Conservation (phyloP, 805 yeast genomes). For the Candida nanaspora region DNA sequence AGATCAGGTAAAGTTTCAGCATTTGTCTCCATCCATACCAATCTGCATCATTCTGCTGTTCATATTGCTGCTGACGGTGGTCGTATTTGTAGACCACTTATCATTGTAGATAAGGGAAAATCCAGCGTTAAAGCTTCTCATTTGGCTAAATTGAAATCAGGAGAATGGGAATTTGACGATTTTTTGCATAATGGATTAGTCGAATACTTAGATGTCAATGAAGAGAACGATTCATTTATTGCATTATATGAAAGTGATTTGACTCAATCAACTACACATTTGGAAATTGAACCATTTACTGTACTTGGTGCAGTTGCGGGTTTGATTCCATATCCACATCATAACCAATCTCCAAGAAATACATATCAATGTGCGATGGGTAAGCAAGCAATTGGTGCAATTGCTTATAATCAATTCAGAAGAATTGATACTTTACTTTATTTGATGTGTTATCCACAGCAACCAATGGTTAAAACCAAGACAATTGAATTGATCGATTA, state of each 20-base stretch:
- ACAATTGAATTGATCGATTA: slow-evolving; percentile 93
- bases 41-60: slow-evolving; percentile 85
- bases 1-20: slow-evolving; percentile 82
- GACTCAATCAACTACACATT: slow-evolving; percentile 60
- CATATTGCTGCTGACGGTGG: slow-evolving; percentile 99
- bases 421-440: slow-evolving; percentile 92
- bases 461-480: slow-evolving; percentile 97
- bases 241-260: slow-evolving; percentile 79
- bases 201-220: slow-evolving; percentile 94
- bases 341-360: slow-evolving; percentile 87
- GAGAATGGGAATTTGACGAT: slow-evolving; percentile 84
- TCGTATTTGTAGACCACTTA: slow-evolving; percentile 92
- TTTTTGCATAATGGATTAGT: slow-evolving; percentile 81
- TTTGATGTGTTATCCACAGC: slow-evolving; percentile 98
- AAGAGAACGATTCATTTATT: slow-evolving; percentile 89
- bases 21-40: slow-evolving; percentile 85
- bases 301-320: slow-evolving; percentile 92
- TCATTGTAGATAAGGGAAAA: slow-evolving; percentile 69
- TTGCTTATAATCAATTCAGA: slow-evolving; percentile 92
- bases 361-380: slow-evolving; percentile 96
- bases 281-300: slow-evolving; percentile 94
- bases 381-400: slow-evolving; percentile 99
- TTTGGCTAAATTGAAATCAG: slow-evolving; percentile 51
- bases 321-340: slow-evolving; percentile 86
- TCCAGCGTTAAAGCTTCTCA: slow-evolving; percentile 72